phyloP scores from a whole-genome alignment of 805 yeast species.

The Helenozyma baotianmanensis region DNA sequence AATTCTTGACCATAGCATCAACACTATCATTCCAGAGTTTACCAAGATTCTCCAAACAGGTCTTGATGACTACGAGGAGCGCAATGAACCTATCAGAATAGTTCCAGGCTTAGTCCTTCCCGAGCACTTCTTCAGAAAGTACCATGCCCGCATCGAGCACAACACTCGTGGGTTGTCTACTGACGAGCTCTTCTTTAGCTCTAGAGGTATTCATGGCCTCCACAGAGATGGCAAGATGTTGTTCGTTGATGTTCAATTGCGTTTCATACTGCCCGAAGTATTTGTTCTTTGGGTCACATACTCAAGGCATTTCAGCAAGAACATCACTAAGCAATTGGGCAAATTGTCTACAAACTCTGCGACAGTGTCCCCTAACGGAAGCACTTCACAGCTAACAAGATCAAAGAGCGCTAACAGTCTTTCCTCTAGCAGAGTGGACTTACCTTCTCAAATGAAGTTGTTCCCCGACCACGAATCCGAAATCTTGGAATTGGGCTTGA shows the following conservation, averaged over 20 bases:
- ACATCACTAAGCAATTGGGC: constrained; percentile 22
- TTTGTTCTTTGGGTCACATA: constrained; percentile 83
- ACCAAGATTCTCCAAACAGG: constrained; percentile 41
- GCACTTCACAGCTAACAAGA: neutral
- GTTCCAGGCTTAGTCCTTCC: constrained; percentile 77
- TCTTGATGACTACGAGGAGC: constrained; percentile 15
- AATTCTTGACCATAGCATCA: constrained; percentile 39
- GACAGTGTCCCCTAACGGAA: constrained; percentile 1
- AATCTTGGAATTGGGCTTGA: constrained; percentile 24
- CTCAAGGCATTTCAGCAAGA: constrained; percentile 44
- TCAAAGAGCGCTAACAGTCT: constrained; percentile 1
- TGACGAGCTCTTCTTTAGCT: constrained; percentile 49
- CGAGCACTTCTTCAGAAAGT: constrained; percentile 82
- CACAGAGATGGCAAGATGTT: constrained; percentile 67
- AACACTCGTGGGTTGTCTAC: constrained; percentile 26
- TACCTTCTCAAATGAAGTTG: constrained; percentile 56
- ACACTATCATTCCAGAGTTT: constrained; percentile 61
- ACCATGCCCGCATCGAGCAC: constrained; percentile 39
- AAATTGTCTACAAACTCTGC: constrained; percentile 11
- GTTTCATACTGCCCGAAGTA: constrained; percentile 58
- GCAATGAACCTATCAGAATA: constrained; percentile 17
- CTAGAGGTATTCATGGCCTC: constrained; percentile 62
- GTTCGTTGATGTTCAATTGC: constrained; percentile 72
- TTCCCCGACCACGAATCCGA: constrained; percentile 35
- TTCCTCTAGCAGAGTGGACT: constrained; percentile 17